Evolutionary conservation across 176 grass and related monocot species (phyloP).

Genomic region (Triticum monococcum): DNA sequence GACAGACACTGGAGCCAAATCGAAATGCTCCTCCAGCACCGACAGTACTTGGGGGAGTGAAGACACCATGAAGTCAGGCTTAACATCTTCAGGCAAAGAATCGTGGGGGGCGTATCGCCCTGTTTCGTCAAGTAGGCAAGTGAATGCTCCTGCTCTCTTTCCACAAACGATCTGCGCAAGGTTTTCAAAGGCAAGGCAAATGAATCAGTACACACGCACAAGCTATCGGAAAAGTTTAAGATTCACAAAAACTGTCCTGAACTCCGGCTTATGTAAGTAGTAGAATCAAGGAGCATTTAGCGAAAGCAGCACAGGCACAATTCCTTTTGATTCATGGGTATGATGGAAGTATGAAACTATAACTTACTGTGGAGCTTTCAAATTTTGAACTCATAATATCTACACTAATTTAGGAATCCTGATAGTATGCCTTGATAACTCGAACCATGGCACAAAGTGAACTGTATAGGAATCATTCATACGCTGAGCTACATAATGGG

Average conservation of each 20-base stretch:
- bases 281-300: background rate
- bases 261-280: background rate
- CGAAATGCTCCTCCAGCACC: conserved; percentile 65
- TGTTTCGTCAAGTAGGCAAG: conserved; percentile 92
- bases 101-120: conserved; percentile 54
- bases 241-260: background rate
- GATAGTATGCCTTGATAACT: background rate
- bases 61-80: conserved; percentile 84
- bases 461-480: background rate
- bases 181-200: background rate
- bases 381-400: background rate
- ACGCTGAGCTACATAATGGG: background rate
- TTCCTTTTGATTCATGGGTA: background rate
- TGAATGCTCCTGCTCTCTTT: conserved; percentile 82
- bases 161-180: conserved; percentile 67
- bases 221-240: background rate
- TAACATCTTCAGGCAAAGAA: conserved; percentile 50
- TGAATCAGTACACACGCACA: background rate
- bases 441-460: background rate
- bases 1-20: conserved; percentile 35
- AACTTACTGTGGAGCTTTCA: background rate
- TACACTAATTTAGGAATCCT: background rate
- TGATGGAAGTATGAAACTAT: background rate
- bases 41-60: conserved; percentile 57
- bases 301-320: background rate